Conservation (phyloP, 2,329 filamentous ascomycete species). For the Fusarium napiforme region DNA sequence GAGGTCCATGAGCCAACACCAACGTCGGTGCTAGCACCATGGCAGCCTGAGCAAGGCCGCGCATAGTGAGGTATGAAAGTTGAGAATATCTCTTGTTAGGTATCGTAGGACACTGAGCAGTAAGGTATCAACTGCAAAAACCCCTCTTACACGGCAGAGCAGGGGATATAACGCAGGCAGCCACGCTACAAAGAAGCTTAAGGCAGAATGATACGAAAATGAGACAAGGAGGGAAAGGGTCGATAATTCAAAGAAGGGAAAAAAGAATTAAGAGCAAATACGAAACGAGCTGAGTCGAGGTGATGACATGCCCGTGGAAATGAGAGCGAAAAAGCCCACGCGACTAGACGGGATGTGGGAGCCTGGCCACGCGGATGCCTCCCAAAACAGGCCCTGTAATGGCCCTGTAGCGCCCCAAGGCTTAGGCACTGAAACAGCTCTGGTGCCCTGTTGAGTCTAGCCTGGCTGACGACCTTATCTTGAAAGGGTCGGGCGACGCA, state of each 20-base stretch:
- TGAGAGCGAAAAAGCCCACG: constrained; percentile 20
- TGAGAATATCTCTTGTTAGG: not conserved
- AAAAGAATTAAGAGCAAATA: constrained; percentile 1
- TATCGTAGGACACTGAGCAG: not conserved
- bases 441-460: constrained; percentile 19
- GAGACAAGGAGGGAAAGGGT: constrained; percentile 3
- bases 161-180: constrained; percentile 7
- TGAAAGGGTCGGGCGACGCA: constrained; percentile 32
- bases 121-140: not conserved
- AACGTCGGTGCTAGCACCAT: constrained; percentile 42
- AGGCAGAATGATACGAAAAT: constrained; percentile 29
- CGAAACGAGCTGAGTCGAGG: not conserved
- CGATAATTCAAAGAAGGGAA: constrained; percentile 3
- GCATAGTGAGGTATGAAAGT: constrained; percentile 37
- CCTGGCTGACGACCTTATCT: constrained; percentile 11
- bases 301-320: constrained; percentile 18
- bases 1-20: constrained; percentile 38
- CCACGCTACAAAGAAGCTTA: constrained; percentile 11
- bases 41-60: constrained; percentile 45
- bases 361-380: constrained; percentile 25
- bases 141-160: constrained; percentile 9
- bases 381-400: constrained; percentile 15
- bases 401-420: constrained; percentile 7
- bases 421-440: constrained; percentile 17
- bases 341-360: constrained; percentile 34